Evolutionary conservation across 164 flowering plant species (phyloP), one percentile per base, ranked within the genome.

Genomic region (Amborella trichopoda): DNA sequence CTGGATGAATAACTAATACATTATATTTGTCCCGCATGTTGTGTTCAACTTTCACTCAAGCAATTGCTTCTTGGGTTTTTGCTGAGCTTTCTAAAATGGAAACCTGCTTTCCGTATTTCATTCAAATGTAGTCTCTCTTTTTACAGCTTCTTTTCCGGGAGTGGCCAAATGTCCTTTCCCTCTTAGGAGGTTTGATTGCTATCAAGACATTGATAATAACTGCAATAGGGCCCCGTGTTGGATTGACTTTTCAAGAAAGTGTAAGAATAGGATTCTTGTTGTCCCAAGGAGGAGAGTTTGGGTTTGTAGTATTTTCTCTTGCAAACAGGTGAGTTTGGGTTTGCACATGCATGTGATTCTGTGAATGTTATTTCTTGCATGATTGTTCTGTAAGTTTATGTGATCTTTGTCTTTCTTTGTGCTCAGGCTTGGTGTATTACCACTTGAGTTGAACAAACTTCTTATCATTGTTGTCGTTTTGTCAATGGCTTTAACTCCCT

Each of bases 221-320:
- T 52, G 90, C 89, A 44, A 69, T 91, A 58, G 99, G 99, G 40
- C 99, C 99, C 28, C 90, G 94, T 25, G 89, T 91, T 58, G 96
- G 99, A 60, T 66, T 87, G 20, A 68, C 81, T 30, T 26, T 77
- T 25, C 79, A 73, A 73, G 99, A 91, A 71, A 91, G 99, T 53
- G 67, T 87, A 44, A 71, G 99, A 58, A 77, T 87, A 44, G 99
- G 99, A 45, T 66, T 91, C 18, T 95, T 91, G 62, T 80, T 91
- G 48, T 91, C 99, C 23, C 99, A 91, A 61, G 96, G 99, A 65
- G 99, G 99, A 25, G 99, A 91, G 65, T 91, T 91, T 62, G 96
- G 75, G 39, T 91, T 91, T 67, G 99, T 91, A 1, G 99, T 91
- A 26, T 91, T 91, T 66, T 87, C 96, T 49, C 70, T 91, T 16